A percentile compares a stretch with the other conserved stretches of the same genome.
Conservation (phyloP, 164 flowering plant species). For the Brasenia schreberi region DNA sequence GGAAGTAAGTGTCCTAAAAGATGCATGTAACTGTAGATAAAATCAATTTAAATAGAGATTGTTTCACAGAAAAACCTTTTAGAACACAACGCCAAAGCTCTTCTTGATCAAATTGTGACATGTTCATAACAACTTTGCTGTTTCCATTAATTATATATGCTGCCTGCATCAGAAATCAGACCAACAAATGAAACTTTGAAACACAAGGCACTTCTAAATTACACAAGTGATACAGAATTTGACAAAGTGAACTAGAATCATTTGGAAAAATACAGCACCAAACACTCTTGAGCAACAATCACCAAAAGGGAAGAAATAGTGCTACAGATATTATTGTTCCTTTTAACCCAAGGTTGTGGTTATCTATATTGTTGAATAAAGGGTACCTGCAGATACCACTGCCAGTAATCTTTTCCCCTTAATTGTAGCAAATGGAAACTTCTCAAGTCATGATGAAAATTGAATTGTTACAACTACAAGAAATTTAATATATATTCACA, state of each 20-base stretch:
- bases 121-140: constrained; percentile 93
- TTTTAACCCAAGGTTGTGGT: no score
- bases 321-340: not conserved
- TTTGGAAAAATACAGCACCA: not conserved
- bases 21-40: not conserved
- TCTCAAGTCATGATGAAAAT: no score
- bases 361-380: no score
- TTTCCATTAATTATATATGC: constrained; percentile 85
- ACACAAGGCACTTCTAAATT: not conserved
- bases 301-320: not conserved
- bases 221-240: no score
- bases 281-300: not conserved
- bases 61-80: constrained; percentile 34
- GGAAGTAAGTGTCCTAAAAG: not conserved
- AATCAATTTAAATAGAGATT: not conserved
- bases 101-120: constrained; percentile 87
- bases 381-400: no score
- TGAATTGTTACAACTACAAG: no score
- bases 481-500: no score
- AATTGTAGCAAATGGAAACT: no score
- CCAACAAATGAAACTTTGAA: not conserved
- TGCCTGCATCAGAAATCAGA: constrained; percentile 37
- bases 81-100: constrained; percentile 79
- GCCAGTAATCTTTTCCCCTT: no score
- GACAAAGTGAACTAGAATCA: no score